Percentiles rank a stretch among this genome's conserved stretches.
Conservation (phyloP, 148 eudicot genomes). For the Fagopyrum tataricum region DNA sequence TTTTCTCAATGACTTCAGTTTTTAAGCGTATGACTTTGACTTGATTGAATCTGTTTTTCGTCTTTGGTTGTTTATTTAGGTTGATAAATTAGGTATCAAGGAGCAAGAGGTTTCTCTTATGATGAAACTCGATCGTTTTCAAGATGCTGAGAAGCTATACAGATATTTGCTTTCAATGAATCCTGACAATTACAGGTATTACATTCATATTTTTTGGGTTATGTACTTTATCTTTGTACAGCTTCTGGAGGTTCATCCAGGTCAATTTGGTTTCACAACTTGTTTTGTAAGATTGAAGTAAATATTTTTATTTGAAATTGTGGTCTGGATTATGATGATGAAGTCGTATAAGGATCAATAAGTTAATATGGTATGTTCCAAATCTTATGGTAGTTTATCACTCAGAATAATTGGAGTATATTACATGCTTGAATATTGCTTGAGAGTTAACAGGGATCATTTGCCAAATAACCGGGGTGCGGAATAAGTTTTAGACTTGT, state of each 20-base stretch:
- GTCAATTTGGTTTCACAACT: not conserved
- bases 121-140: slow-evolving; percentile 62
- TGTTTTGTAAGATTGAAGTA: not conserved
- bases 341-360: not conserved
- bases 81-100: slow-evolving; percentile 76
- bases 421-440: not conserved
- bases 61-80: slow-evolving; percentile 32
- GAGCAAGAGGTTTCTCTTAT: slow-evolving; percentile 91
- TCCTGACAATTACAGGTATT: slow-evolving; percentile 94
- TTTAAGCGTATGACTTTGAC: slow-evolving; percentile 11
- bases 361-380: not conserved
- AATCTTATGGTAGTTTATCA: not conserved
- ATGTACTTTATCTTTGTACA: not conserved
- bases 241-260: not conserved
- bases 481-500: not conserved
- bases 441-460: not conserved
- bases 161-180: slow-evolving; percentile 75
- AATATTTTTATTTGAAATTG: not conserved
- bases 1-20: not conserved
- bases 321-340: not conserved
- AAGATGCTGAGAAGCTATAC: slow-evolving; percentile 68
- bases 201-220: not conserved
- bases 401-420: not conserved
- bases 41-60: slow-evolving; percentile 1
- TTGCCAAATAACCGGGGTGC: not conserved